Evolutionary conservation across 805 yeast species (phyloP).

Genomic region (Clavispora vitiphila): DNA sequence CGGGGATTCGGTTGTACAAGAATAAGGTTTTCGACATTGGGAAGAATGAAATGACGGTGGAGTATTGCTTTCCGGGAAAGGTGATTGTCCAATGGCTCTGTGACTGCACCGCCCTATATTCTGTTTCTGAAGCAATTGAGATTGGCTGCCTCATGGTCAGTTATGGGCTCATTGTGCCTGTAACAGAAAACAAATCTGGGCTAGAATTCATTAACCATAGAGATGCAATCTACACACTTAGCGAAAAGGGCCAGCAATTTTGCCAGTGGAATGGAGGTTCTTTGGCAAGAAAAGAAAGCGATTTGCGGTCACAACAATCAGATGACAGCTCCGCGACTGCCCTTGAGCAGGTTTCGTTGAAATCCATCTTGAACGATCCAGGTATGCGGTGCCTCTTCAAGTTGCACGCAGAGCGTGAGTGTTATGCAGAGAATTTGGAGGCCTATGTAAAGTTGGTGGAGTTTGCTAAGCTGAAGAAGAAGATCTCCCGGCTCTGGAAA

Average conservation of each 20-base stretch:
- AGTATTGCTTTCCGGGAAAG: conserved; percentile 65
- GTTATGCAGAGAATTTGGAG: conserved; percentile 73
- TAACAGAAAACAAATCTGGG: conserved; percentile 27
- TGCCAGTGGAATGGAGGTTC: conserved; percentile 27
- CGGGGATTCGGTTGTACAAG: conserved; percentile 60
- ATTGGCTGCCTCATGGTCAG: conserved; percentile 48
- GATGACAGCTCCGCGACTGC: not conserved
- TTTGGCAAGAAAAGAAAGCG: not conserved
- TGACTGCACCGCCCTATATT: conserved; percentile 78
- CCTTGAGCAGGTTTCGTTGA: conserved; percentile 15
- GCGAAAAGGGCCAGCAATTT: conserved; percentile 37
- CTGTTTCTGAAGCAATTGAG: conserved; percentile 46
- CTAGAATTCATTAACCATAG: conserved; percentile 27
- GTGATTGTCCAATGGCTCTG: conserved; percentile 81
- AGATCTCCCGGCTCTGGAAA: conserved; percentile 34
- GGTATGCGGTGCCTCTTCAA: conserved; percentile 67
- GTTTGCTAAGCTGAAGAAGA: conserved; percentile 43
- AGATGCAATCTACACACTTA: conserved; percentile 40
- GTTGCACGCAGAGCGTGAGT: conserved; percentile 56
- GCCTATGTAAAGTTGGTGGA: conserved; percentile 58
- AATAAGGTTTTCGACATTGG: conserved; percentile 30
- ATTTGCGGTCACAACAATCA: not conserved
- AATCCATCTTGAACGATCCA: conserved; percentile 60
- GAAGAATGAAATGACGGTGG: conserved; percentile 17
- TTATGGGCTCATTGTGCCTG: conserved; percentile 43